phyloP scores from a whole-genome alignment of 768 basidiomycete genomes.

The Lentinula sp. region DNA sequence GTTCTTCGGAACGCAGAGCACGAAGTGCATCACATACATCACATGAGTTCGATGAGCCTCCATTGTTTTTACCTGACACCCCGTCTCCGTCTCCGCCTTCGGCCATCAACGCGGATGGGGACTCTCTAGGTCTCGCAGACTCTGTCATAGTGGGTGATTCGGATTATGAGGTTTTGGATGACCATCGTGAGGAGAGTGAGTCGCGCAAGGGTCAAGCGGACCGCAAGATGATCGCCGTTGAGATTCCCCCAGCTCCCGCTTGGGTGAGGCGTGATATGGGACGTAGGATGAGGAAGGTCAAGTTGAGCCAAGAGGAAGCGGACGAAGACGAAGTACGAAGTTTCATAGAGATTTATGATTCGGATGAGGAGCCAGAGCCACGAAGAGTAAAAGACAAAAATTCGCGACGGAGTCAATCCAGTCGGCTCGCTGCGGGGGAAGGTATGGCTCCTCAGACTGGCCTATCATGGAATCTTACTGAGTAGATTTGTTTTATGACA shows the following conservation, averaged over 20 bases:
- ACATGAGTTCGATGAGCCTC: neutral
- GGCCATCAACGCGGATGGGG: neutral
- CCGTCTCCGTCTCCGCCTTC: neutral
- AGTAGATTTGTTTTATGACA: neutral
- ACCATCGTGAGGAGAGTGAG: neutral
- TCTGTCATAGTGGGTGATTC: neutral
- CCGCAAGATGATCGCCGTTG: neutral
- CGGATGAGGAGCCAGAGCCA: conserved; percentile 1
- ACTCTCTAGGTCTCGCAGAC: neutral
- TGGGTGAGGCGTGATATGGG: neutral
- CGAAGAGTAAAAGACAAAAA: neutral
- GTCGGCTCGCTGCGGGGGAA: neutral
- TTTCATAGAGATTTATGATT: neutral
- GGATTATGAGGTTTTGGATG: neutral
- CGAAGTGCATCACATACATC: neutral
- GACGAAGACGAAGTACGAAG: neutral
- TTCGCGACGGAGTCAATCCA: neutral
- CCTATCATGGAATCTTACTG: neutral
- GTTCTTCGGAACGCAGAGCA: neutral
- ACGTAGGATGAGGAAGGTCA: neutral
- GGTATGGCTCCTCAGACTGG: neutral
- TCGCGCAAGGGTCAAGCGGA: neutral
- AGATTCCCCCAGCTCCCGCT: neutral
- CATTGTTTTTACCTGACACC: neutral
- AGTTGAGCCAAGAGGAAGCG: neutral